Evolutionary conservation across 2,329 filamentous ascomycete species (phyloP).

Genomic region (Tolypocladium ophioglossoides): DNA sequence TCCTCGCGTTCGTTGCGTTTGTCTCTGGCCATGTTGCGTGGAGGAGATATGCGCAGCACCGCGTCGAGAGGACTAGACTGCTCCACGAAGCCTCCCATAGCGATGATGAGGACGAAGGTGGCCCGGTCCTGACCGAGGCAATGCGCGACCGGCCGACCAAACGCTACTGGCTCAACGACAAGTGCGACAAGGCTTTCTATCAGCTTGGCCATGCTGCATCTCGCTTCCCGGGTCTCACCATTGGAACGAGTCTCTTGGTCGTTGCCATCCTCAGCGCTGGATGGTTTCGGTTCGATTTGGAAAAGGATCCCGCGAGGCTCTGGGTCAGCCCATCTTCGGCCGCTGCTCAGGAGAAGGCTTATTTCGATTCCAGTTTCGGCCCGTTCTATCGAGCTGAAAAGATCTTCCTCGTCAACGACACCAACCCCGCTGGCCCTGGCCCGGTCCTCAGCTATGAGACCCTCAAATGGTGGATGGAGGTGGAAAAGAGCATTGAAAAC

Average conservation of each 20-base stretch:
- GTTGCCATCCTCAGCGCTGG: constrained; percentile 75
- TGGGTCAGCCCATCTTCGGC: constrained; percentile 95
- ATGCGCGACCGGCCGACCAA: constrained; percentile 70
- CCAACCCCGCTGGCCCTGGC: constrained; percentile 47
- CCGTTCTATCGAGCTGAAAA: constrained; percentile 95
- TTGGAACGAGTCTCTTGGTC: constrained; percentile 61
- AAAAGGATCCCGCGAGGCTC: constrained; percentile 78
- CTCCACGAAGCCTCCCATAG: constrained; percentile 75
- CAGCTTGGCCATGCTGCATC: constrained; percentile 72
- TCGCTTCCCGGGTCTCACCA: constrained; percentile 75
- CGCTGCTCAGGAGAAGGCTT: constrained; percentile 85
- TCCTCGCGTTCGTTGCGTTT: constrained; percentile 55
- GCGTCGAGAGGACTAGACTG: constrained; percentile 73
- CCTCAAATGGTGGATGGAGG: constrained; percentile 84
- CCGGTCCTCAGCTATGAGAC: constrained; percentile 85
- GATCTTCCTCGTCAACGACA: constrained; percentile 87
- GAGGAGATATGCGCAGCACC: constrained; percentile 60
- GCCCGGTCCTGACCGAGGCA: constrained; percentile 60
- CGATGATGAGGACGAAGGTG: constrained; percentile 90
- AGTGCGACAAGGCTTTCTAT: constrained; percentile 71
- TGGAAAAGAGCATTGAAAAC: constrained; percentile 66
- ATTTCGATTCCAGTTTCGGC: constrained; percentile 88
- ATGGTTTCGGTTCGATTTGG: constrained; percentile 81
- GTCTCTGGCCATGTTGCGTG: constrained; percentile 68
- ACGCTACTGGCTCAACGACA: constrained; percentile 74